A percentile compares a stretch with the other conserved stretches of the same genome.
Evolutionary conservation across 768 basidiomycete genomes (phyloP).

Genomic region (Suillus discolor): DNA sequence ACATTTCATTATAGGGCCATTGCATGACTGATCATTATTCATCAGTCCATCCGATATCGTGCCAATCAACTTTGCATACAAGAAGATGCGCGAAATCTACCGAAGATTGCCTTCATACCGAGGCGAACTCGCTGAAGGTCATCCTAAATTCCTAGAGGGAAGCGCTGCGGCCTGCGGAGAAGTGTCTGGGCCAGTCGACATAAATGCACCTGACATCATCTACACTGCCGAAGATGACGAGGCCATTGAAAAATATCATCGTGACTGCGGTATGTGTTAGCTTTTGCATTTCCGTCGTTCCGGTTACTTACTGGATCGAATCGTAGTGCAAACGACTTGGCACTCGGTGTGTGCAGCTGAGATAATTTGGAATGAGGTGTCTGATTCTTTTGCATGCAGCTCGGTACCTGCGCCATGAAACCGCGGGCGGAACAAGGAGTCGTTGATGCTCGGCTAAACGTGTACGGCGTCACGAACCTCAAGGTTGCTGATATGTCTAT

Average conservation of each 20-base stretch:
- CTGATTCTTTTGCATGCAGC: slow-evolving; percentile 35
- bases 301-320: slow-evolving; percentile 1
- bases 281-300: background rate
- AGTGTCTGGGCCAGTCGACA: slow-evolving; percentile 32
- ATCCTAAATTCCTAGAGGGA: slow-evolving; percentile 39
- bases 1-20: background rate
- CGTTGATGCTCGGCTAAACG: slow-evolving; percentile 59
- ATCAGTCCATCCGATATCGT: slow-evolving; percentile 20
- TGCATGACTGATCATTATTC: background rate
- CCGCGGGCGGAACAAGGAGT: slow-evolving; percentile 56
- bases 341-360: slow-evolving; percentile 40
- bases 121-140: slow-evolving; percentile 38
- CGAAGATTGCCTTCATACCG: slow-evolving; percentile 35
- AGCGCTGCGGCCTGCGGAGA: slow-evolving; percentile 12
- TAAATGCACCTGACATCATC: slow-evolving; percentile 38
- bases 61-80: slow-evolving; percentile 22
- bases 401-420: slow-evolving; percentile 68
- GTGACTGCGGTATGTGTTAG: slow-evolving; percentile 31
- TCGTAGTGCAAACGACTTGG: slow-evolving; percentile 43
- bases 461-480: slow-evolving; percentile 50
- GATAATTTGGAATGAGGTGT: slow-evolving; percentile 5
- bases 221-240: slow-evolving; percentile 41
- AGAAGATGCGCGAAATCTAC: slow-evolving; percentile 18
- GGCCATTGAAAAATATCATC: slow-evolving; percentile 33
- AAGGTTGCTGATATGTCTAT: slow-evolving; percentile 34